phyloP scores from a whole-genome alignment of 2,329 filamentous ascomycete genomes.

The Boeremia exigua region DNA sequence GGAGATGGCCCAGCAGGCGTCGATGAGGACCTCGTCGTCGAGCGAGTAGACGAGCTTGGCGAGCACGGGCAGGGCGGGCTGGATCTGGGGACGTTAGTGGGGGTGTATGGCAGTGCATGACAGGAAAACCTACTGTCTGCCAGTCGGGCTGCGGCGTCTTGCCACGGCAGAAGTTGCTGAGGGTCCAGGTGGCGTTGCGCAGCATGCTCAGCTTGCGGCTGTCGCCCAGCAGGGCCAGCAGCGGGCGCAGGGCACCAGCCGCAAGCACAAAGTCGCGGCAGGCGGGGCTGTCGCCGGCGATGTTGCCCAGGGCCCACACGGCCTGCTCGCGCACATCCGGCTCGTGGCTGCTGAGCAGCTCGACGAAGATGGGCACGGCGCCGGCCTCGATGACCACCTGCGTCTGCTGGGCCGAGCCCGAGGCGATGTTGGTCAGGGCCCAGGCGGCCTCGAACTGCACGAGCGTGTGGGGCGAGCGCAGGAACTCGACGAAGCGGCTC shows the following conservation, averaged over 20 bases:
- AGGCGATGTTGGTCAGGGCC: constrained; percentile 99
- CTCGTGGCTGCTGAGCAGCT: constrained; percentile 92
- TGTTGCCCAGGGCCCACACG: constrained; percentile 98
- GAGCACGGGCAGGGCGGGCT: constrained; percentile 90
- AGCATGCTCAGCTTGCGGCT: constrained; percentile 99
- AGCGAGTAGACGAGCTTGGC: constrained; percentile 98
- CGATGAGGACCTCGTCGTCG: constrained; percentile 97
- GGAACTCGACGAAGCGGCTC: constrained; percentile 95
- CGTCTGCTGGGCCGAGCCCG: constrained; percentile 94
- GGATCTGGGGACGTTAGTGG: constrained; percentile 67
- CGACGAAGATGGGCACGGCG: constrained; percentile 97
- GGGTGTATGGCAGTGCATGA: background rate
- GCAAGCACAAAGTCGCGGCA: constrained; percentile 96
- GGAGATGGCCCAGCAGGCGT: constrained; percentile 99
- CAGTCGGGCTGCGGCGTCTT: constrained; percentile 99
- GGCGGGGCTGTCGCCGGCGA: constrained; percentile 95
- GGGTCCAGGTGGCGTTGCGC: constrained; percentile 96
- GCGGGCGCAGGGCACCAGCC: constrained; percentile 87
- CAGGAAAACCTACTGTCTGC: constrained; percentile 74
- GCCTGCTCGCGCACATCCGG: constrained; percentile 98
- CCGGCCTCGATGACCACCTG: constrained; percentile 99
- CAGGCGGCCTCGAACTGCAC: constrained; percentile 99
- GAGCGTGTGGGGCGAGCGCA: constrained; percentile 94
- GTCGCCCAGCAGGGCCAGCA: constrained; percentile 88
- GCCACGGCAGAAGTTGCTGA: constrained; percentile 99